These are phyloP conservation scores for Dactylellina parvicollis DNA, from an alignment of 2,329 filamentous ascomycete species.

Conservation along the genomic window DNA sequence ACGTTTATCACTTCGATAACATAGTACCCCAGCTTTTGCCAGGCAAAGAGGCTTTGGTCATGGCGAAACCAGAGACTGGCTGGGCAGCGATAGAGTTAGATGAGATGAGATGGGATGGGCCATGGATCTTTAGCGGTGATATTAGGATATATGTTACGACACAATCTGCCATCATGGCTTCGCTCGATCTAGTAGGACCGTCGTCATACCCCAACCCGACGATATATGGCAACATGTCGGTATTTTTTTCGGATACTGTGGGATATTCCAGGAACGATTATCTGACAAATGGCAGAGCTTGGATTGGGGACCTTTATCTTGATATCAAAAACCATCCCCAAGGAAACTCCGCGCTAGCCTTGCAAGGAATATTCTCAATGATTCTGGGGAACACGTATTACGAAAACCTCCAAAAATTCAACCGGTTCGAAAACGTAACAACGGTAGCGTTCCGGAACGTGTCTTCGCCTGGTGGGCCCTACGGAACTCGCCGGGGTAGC, in stretches of 20 bases:
- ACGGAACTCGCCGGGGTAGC: slow-evolving; percentile 12
- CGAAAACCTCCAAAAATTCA: background rate
- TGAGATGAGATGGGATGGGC: background rate
- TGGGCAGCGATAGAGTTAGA: background rate
- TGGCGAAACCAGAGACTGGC: background rate
- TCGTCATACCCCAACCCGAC: background rate
- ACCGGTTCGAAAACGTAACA: slow-evolving; percentile 3
- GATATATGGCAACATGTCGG: background rate
- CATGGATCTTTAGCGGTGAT: background rate
- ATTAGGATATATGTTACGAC: background rate
- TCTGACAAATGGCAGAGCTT: background rate
- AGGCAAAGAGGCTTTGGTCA: background rate
- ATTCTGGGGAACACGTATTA: slow-evolving; percentile 10
- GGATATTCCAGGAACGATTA: background rate
- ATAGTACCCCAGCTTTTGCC: background rate
- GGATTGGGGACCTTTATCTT: background rate
- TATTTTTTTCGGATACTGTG: background rate
- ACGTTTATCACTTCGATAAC: background rate
- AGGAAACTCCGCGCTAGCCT: slow-evolving; percentile 1
- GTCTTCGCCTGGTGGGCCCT: slow-evolving; percentile 19
- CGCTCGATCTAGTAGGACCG: background rate
- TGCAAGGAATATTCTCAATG: slow-evolving; percentile 6
- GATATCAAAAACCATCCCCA: background rate
- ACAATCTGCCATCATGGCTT: background rate
- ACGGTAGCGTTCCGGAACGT: slow-evolving; percentile 13